Evolutionary conservation across 176 grass and related monocot genomes (phyloP), one percentile per base, ranked within the genome.

Genomic region (Cenchrus americanus): DNA sequence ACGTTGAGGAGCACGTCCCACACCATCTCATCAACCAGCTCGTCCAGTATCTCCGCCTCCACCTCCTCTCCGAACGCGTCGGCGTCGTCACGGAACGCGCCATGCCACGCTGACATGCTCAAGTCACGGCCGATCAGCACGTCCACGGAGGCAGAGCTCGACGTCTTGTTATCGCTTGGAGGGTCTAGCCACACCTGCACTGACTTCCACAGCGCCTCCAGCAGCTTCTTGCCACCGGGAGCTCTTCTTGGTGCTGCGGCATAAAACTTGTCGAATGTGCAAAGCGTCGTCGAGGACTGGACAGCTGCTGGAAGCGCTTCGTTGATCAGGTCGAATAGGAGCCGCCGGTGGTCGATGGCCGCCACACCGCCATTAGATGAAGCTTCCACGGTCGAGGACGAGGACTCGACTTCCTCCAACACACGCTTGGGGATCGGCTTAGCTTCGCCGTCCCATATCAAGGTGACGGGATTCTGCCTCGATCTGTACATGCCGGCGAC

Each of bases 321-420:
- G 62, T 97, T 94, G 42, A 88, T 85, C 44, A 97, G 85, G 76
- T 97, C 89, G 79, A 97, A 97, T 21, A 97, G 85, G 60, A 96
- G 88, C 41, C 75, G 91, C 41, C 75, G 91, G 69, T 86, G 91
- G 72, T 86, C 91, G 22, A 90, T 43, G 15, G 24, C 30, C 5
- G 64, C 49, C 5, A 22, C 69, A 17, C 83, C 70, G 55, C 69
- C 44, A 18, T 60, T 15, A 17, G 65, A 12, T 14, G 30, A 15
- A 10, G 30, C 13, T 0, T 22, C 76, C 44, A 43, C 30, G 48
- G n/a, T 70, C 12, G 37, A 52, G 24, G 74, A 68, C 7, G 74
- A 51, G 61, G 86, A 87, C 66, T 82, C 86, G 5, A 91, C 89
- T 89, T 96, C 80, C 4, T 96, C 88, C 70, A 92, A 77, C 77